Conservation (phyloP, 2,329 filamentous ascomycete species). For the Beauveria caledonica region DNA sequence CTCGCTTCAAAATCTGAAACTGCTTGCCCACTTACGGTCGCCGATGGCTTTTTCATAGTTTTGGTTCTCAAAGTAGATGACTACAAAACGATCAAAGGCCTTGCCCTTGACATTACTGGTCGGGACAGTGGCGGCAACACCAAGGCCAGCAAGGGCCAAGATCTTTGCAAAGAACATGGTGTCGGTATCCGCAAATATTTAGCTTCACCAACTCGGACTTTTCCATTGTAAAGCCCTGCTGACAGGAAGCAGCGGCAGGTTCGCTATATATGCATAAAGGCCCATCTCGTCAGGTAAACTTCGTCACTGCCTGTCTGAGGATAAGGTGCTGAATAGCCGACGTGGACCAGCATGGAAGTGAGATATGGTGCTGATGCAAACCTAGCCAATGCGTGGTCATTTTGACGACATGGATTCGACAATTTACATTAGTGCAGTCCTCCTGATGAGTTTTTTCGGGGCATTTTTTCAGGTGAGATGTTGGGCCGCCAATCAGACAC, state of each 20-base stretch:
- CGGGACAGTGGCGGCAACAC: conserved; percentile 7
- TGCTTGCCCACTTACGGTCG: conserved; percentile 41
- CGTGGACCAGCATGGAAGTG: not conserved
- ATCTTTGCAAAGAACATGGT: conserved; percentile 3
- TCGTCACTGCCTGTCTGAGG: not conserved
- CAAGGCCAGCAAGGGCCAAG: not conserved
- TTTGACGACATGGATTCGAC: not conserved
- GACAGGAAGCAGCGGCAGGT: not conserved
- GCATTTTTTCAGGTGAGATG: not conserved
- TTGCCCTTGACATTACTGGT: conserved; percentile 7
- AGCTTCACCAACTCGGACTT: not conserved
- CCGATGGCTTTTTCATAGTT: conserved; percentile 56
- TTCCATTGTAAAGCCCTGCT: not conserved
- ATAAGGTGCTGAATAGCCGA: not conserved
- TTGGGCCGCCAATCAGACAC: not conserved
- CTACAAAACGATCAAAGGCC: conserved; percentile 62
- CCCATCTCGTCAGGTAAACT: not conserved
- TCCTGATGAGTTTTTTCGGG: not conserved
- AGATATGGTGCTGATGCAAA: not conserved
- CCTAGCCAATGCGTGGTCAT: not conserved
- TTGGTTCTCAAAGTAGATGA: conserved; percentile 73
- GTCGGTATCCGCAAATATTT: not conserved
- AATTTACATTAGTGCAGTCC: not conserved
- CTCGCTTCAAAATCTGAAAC: no score
- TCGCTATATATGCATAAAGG: not conserved